Conservation (phyloP, 768 basidiomycete genomes). For the Trichaptum fuscoviolaceum region DNA sequence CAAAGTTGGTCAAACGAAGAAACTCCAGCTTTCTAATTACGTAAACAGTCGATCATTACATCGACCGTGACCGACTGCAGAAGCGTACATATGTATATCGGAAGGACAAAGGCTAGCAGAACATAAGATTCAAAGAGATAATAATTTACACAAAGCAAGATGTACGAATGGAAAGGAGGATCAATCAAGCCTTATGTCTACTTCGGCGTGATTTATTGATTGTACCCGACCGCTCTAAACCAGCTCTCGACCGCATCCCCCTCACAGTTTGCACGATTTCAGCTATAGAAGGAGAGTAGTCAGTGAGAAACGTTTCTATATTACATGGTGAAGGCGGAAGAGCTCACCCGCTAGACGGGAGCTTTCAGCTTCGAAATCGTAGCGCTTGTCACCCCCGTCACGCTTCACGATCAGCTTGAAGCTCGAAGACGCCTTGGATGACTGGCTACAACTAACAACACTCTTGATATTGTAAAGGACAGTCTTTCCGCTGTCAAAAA, state of each 20-base stretch:
- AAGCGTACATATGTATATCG: neutral
- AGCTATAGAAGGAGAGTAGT: slow-evolving; percentile 29
- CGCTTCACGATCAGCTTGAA: slow-evolving; percentile 87
- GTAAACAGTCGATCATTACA: neutral
- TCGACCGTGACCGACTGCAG: too few species aligned
- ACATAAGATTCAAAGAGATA: neutral
- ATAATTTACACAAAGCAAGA: neutral
- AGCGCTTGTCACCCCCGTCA: slow-evolving; percentile 75
- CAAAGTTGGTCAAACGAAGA: neutral
- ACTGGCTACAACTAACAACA: slow-evolving; percentile 79
- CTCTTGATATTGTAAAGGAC: slow-evolving; percentile 89
- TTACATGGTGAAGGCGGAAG: neutral
- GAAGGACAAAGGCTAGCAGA: neutral
- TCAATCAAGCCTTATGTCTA: slow-evolving; percentile 43
- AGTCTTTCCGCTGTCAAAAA: slow-evolving; percentile 88
- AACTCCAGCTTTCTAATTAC: neutral
- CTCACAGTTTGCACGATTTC: slow-evolving; percentile 77
- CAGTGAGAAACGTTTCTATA: neutral
- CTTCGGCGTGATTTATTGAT: slow-evolving; percentile 58
- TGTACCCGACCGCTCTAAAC: slow-evolving; percentile 60
- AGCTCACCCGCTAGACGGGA: slow-evolving; percentile 68
- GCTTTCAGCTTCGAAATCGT: slow-evolving; percentile 95
- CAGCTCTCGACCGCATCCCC: slow-evolving; percentile 44
- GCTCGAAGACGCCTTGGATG: slow-evolving; percentile 67
- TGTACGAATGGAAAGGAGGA: neutral